A percentile compares a stretch with the other conserved stretches of the same genome.
Evolutionary conservation across 495 filamentous ascomycete genomes (phyloP).

Genomic region (Bathelium albidoporum): DNA sequence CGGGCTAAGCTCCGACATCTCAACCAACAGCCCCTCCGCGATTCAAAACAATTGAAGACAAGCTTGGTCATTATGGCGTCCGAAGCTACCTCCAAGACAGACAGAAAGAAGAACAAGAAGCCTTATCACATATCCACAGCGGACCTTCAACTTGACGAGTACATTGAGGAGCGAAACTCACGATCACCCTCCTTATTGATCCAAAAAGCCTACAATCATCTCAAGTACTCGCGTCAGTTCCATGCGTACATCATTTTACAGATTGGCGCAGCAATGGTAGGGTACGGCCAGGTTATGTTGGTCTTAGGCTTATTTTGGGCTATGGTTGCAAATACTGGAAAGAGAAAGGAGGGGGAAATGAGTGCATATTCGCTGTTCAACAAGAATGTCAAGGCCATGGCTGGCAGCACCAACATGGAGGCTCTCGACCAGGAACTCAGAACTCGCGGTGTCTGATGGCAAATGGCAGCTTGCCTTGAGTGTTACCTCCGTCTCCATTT

Average conservation of each 20-base stretch:
- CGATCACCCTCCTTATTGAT: conserved; percentile 25
- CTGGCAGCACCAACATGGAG: neutral
- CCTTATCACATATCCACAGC: conserved; percentile 28
- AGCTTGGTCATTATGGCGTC: neutral
- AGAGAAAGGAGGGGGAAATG: conserved; percentile 27
- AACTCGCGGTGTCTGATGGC: neutral
- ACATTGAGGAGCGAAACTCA: conserved; percentile 27
- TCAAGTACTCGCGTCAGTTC: conserved; percentile 28
- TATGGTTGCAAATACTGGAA: conserved; percentile 28
- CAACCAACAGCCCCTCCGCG: too few relatives aligned
- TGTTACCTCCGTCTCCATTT: too few relatives aligned
- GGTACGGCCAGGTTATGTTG: conserved; percentile 29
- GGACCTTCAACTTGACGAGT: conserved; percentile 29
- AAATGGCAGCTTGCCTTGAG: too few relatives aligned
- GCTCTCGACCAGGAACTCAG: neutral
- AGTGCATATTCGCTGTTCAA: conserved; percentile 31
- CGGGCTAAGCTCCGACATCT: too few relatives aligned
- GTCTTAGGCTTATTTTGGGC: conserved; percentile 32
- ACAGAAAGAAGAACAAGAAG: conserved; percentile 16
- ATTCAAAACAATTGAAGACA: too few relatives aligned
- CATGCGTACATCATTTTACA: conserved; percentile 26
- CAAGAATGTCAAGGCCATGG: conserved; percentile 21
- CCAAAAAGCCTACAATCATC: conserved; percentile 17
- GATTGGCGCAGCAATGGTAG: conserved; percentile 18
- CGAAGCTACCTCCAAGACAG: neutral